Percentiles rank a stretch among this genome's conserved stretches.
These are phyloP conservation scores for Fomitopsis betulina DNA, from an alignment of 1,284 basidiomycete genomes.

Conservation along the genomic window DNA sequence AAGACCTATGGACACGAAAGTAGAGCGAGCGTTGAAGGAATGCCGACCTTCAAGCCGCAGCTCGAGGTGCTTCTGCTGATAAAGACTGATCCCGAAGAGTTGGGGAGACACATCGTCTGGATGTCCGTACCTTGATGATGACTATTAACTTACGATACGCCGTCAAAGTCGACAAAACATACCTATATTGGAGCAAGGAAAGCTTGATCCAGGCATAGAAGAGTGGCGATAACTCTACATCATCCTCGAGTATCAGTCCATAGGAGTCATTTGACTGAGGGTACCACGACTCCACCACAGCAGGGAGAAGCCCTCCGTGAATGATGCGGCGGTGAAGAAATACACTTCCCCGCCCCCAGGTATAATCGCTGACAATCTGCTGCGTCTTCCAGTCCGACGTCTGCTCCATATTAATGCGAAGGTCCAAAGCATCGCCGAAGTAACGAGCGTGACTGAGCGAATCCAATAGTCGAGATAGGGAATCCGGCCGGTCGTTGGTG, in stretches of 20 bases:
- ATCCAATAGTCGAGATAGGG: conserved; percentile 58
- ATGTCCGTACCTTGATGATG: conserved; percentile 48
- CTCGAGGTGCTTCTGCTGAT: conserved; percentile 79
- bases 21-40: conserved; percentile 56
- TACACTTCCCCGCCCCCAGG: conserved; percentile 57
- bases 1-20: conserved; percentile 45
- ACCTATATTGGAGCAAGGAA: conserved; percentile 70
- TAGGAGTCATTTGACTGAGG: conserved; percentile 69
- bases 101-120: conserved; percentile 32
- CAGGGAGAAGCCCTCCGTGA: conserved; percentile 72
- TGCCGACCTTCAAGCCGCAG: conserved; percentile 63
- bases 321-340: conserved; percentile 67
- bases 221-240: conserved; percentile 76
- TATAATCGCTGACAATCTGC: conserved; percentile 41
- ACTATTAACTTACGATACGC: neutral
- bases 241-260: conserved; percentile 78
- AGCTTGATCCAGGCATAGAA: conserved; percentile 85
- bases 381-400: conserved; percentile 61
- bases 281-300: conserved; percentile 85
- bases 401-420: conserved; percentile 74
- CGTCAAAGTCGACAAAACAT: neutral
- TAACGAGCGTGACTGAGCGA: conserved; percentile 60
- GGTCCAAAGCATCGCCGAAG: conserved; percentile 59
- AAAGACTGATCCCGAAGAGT: conserved; percentile 77
- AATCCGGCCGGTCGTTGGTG: conserved; percentile 72